These are phyloP conservation scores for Eucalyptus virginea DNA, from an alignment of 345 rosid species.

Conservation along the genomic window DNA sequence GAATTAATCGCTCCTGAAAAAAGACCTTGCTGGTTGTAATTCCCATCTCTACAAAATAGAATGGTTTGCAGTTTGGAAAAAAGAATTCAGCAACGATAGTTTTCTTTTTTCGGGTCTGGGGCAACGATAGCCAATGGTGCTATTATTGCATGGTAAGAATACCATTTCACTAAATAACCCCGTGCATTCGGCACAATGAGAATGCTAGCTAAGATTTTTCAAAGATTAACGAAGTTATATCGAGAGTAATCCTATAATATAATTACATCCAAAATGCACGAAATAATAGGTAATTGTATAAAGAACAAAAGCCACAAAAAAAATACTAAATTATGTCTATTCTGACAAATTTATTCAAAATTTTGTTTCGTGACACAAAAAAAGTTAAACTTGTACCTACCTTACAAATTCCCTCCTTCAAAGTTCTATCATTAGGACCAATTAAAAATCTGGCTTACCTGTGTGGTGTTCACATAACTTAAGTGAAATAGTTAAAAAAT, in stretches of 20 bases:
- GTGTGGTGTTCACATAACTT: fast-evolving
- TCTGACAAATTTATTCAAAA: no score
- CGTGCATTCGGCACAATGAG: background rate
- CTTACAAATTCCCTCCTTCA: no score
- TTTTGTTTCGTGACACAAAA: no score
- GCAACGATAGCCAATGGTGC: fast-evolving
- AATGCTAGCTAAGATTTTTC: background rate
- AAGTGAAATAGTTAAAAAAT: no score
- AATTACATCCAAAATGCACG: background rate
- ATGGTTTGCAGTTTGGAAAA: background rate
- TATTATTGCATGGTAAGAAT: background rate
- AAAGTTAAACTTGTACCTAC: no score
- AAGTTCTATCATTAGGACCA: fast-evolving
- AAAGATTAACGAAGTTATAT: background rate
- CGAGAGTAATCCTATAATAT: no score
- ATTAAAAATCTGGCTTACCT: fast-evolving
- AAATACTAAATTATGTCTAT: no score
- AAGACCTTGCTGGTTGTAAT: background rate
- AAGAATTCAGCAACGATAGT: background rate
- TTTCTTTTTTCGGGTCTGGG: no score
- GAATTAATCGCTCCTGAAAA: background rate
- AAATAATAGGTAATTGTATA: background rate
- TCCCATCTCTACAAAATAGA: background rate
- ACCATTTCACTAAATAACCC: background rate
- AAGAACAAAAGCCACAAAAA: no score